Evolutionary conservation across 805 yeast genomes (phyloP).

Genomic region (Priceomyces medius): DNA sequence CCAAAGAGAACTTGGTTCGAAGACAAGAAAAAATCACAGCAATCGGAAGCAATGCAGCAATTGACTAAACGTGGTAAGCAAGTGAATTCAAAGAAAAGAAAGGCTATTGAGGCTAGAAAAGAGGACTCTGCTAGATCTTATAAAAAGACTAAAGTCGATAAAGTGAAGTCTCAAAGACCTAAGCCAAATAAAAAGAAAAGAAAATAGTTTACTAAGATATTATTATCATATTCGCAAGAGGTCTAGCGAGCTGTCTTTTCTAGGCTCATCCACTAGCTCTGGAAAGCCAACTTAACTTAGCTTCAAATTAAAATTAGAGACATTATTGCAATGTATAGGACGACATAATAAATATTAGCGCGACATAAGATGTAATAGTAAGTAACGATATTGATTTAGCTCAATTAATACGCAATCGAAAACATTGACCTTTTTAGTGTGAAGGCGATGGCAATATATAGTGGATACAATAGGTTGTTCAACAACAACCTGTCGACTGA

Average conservation of each 20-base stretch:
- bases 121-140: constrained; percentile 58
- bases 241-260: too few relatives aligned
- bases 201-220: not conserved
- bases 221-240: too few relatives aligned
- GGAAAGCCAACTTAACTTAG: too few relatives aligned
- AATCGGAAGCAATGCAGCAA: constrained; percentile 35
- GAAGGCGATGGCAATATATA: constrained; percentile 10
- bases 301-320: too few relatives aligned
- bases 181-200: constrained; percentile 8
- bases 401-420: not conserved
- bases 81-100: constrained; percentile 68
- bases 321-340: too few relatives aligned
- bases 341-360: too few relatives aligned
- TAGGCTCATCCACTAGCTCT: too few relatives aligned
- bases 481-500: constrained; percentile 24
- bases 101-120: constrained; percentile 58
- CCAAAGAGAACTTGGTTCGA: constrained; percentile 98
- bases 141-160: constrained; percentile 77
- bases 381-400: not conserved
- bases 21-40: constrained; percentile 51
- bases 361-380: too few relatives aligned
- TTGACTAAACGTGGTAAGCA: constrained; percentile 52
- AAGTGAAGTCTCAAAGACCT: constrained; percentile 33
- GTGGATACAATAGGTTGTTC: constrained; percentile 27
- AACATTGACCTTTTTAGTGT: too few relatives aligned